These are phyloP conservation scores for Brachypodium distachyon DNA, from an alignment of 202 grass and related monocot genomes.

Conservation along the genomic window DNA sequence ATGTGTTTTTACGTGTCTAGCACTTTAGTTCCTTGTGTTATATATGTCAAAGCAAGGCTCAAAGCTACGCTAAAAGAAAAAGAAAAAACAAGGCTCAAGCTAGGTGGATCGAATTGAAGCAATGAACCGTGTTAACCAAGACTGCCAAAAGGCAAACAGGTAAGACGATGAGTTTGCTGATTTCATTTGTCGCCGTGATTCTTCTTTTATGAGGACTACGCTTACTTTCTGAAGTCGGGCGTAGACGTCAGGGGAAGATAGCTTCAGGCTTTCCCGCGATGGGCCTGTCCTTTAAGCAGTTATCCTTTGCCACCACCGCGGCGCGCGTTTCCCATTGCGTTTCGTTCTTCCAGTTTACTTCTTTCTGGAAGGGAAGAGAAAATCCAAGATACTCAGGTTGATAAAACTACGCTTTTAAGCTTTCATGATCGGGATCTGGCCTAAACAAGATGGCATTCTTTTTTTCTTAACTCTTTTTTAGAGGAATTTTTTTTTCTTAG, in stretches of 20 bases:
- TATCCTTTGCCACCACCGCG: not conserved
- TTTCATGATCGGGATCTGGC: not conserved
- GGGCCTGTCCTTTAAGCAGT: not conserved
- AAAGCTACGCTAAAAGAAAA: no score
- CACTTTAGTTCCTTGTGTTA: no score
- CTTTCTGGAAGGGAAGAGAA: not conserved
- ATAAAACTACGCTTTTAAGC: not conserved
- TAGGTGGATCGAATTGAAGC: no score
- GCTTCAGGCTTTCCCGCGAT: not conserved
- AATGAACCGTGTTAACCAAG: not conserved
- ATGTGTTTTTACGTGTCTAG: not conserved
- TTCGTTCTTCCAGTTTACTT: not conserved
- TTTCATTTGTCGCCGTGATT: not conserved
- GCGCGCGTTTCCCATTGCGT: not conserved
- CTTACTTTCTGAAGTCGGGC: not conserved
- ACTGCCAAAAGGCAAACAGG: not conserved
- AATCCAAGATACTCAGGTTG: not conserved
- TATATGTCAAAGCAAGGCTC: no score
- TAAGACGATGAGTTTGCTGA: not conserved
- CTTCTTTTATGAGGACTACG: not conserved
- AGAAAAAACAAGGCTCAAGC: no score
- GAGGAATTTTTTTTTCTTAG: no score
- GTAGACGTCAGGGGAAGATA: not conserved
- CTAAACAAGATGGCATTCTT: not conserved
- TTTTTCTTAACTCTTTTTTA: not conserved